Conservation (phyloP, 1,284 basidiomycete species). For the Sanguinoderma infundibulare region DNA sequence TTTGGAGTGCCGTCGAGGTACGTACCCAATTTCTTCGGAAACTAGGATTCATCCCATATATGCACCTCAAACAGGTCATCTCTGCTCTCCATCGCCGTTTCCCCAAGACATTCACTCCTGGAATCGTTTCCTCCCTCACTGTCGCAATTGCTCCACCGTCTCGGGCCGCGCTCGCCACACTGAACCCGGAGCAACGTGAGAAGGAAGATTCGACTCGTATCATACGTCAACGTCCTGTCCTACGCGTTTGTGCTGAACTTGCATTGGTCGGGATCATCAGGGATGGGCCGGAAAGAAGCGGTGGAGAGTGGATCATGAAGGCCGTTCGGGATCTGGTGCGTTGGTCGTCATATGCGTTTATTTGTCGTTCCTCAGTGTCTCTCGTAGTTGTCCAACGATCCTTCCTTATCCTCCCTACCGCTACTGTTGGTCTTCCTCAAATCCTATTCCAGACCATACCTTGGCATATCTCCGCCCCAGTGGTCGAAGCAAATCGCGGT, state of each 20-base stretch:
- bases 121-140: constrained; percentile 68
- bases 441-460: constrained; percentile 79
- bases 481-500: constrained; percentile 60
- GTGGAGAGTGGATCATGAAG: constrained; percentile 89
- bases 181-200: constrained; percentile 84
- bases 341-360: constrained; percentile 11
- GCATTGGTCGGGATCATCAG: constrained; percentile 85
- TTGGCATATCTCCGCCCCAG: constrained; percentile 67
- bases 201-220: constrained; percentile 90
- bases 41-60: constrained; percentile 15
- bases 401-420: constrained; percentile 83
- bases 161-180: constrained; percentile 58
- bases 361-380: not conserved
- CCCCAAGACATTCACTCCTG: constrained; percentile 77
- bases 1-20: constrained; percentile 92
- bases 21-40: constrained; percentile 28
- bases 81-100: constrained; percentile 91
- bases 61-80: constrained; percentile 53
- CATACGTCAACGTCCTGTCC: constrained; percentile 80
- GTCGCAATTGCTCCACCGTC: constrained; percentile 70
- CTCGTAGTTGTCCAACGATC: constrained; percentile 83
- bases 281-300: constrained; percentile 68
- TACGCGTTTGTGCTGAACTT: constrained; percentile 89
- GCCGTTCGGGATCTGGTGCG: constrained; percentile 81
- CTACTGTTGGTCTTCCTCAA: constrained; percentile 87